Conservation (phyloP, 2,329 filamentous ascomycete species). For the Scedosporium dehoogii region DNA sequence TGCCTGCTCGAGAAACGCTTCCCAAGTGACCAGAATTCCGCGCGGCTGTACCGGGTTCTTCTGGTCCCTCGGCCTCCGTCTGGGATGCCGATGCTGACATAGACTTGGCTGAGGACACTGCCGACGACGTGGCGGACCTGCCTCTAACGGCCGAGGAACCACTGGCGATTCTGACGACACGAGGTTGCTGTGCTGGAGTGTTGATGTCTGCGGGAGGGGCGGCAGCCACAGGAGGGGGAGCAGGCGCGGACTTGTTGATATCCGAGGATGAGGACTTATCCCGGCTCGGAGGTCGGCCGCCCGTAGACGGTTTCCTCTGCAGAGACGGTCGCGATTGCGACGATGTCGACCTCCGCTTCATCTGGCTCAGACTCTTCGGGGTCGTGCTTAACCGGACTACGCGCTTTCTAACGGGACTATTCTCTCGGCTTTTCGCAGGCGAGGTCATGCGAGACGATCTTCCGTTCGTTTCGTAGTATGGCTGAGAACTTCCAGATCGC, state of each 20-base stretch:
- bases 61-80: slow-evolving; percentile 34
- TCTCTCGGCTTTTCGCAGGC: slow-evolving; percentile 35
- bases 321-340: slow-evolving; percentile 24
- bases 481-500: slow-evolving; percentile 37
- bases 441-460: slow-evolving; percentile 29
- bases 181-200: slow-evolving; percentile 40
- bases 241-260: slow-evolving; percentile 4
- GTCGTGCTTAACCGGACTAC: slow-evolving; percentile 47
- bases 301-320: slow-evolving; percentile 18
- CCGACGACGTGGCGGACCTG: slow-evolving; percentile 25
- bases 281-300: slow-evolving; percentile 28
- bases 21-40: slow-evolving; percentile 38
- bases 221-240: not conserved
- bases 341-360: slow-evolving; percentile 41
- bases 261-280: slow-evolving; percentile 22
- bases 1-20: slow-evolving; percentile 42
- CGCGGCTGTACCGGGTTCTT: slow-evolving; percentile 39
- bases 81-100: slow-evolving; percentile 19
- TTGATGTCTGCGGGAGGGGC: slow-evolving; percentile 30
- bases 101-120: slow-evolving; percentile 20
- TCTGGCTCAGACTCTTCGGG: slow-evolving; percentile 32
- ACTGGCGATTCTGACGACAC: slow-evolving; percentile 45
- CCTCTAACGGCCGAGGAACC: slow-evolving; percentile 32
- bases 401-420: slow-evolving; percentile 44
- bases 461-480: slow-evolving; percentile 17